These are phyloP conservation scores for Aspergillus clavatus DNA, from an alignment of 2,329 filamentous ascomycete genomes.

Conservation along the genomic window DNA sequence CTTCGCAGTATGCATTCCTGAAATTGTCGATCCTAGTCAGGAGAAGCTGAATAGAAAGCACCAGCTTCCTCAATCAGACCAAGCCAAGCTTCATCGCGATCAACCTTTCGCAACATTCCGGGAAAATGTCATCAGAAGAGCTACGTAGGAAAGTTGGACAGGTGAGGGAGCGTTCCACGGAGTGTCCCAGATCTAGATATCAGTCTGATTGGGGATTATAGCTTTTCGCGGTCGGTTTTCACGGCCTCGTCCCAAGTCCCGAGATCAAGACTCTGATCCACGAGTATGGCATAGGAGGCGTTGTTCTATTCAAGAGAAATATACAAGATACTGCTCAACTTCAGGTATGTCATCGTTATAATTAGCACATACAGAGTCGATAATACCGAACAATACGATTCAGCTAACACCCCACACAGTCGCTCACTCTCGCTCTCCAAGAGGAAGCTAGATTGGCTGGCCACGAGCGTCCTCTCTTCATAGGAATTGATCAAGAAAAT, in stretches of 20 bases:
- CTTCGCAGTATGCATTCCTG: too few relatives aligned
- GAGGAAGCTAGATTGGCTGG: slow-evolving; percentile 36
- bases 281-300: slow-evolving; percentile 38
- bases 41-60: not conserved
- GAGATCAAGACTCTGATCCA: slow-evolving; percentile 42
- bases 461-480: slow-evolving; percentile 39
- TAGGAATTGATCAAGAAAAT: slow-evolving; percentile 46
- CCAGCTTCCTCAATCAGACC: not conserved
- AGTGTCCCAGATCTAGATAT: not conserved
- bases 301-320: slow-evolving; percentile 43
- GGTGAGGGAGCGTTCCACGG: slow-evolving; percentile 16
- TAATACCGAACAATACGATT: not conserved
- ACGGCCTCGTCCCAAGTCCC: slow-evolving; percentile 35
- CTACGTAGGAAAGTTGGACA: slow-evolving; percentile 33
- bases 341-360: slow-evolving; percentile 17
- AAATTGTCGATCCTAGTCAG: not conserved
- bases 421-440: slow-evolving; percentile 35
- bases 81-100: not conserved
- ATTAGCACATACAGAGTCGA: not conserved
- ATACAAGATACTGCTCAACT: slow-evolving; percentile 37
- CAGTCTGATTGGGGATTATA: slow-evolving; percentile 13
- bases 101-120: not conserved
- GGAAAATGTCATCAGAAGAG: slow-evolving; percentile 18
- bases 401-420: slow-evolving; percentile 15
- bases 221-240: slow-evolving; percentile 45